A percentile compares a stretch with the other conserved stretches of the same genome.
These are phyloP conservation scores for Nicotiana obtusifolia DNA, from an alignment of 257 asterid species.

Conservation along the genomic window DNA sequence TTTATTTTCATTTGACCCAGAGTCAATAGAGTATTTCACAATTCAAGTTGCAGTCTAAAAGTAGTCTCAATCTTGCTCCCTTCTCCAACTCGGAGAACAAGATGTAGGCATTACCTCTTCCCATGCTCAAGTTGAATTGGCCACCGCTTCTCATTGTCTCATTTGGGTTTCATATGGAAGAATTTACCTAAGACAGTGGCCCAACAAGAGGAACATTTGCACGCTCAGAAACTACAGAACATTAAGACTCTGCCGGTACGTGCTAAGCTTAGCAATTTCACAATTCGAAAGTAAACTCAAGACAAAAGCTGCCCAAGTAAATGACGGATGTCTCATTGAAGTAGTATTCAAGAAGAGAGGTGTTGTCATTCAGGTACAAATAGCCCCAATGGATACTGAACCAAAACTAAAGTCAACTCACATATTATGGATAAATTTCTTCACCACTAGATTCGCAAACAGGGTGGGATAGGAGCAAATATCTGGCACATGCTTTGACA, in stretches of 20 bases:
- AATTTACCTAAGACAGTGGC: neutral
- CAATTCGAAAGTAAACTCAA: neutral
- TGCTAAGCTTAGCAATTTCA: neutral
- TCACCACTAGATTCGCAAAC: too few species aligned
- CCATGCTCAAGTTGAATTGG: neutral
- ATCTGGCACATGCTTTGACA: neutral
- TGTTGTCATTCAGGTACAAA: neutral
- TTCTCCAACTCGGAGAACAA: neutral
- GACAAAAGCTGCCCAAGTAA: neutral
- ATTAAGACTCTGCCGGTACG: neutral
- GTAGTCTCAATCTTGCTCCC: too few species aligned
- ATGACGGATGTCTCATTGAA: neutral
- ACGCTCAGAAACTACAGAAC: neutral
- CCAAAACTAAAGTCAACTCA: neutral
- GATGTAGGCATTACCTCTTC: neutral
- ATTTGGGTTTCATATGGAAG: neutral
- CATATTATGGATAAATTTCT: neutral
- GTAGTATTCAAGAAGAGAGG: neutral
- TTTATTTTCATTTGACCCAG: neutral
- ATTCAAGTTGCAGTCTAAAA: too few species aligned
- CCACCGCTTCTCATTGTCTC: neutral
- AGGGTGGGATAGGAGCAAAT: neutral
- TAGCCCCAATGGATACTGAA: neutral
- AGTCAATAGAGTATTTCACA: neutral
- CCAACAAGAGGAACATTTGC: neutral